These are phyloP conservation scores for Nidularia sp. DNA, from an alignment of 768 basidiomycete genomes.

Conservation along the genomic window DNA sequence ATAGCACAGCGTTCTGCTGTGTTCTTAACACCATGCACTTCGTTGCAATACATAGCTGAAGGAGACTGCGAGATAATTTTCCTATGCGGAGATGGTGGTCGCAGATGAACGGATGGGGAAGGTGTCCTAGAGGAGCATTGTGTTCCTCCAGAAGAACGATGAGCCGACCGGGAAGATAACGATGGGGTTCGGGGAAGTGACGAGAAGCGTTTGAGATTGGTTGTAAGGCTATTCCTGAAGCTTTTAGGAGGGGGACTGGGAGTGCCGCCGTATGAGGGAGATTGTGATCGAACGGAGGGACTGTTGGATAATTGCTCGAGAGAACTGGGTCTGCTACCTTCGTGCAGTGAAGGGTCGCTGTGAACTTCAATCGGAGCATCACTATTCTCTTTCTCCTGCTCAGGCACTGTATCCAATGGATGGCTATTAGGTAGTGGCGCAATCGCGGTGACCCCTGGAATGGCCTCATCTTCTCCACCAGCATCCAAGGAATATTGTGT, in stretches of 20 bases:
- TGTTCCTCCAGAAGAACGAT: constrained; percentile 26
- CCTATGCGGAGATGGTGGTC: constrained; percentile 15
- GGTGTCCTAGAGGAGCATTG: constrained; percentile 31
- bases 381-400: not conserved
- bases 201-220: constrained; percentile 43
- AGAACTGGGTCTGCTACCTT: too few relatives aligned
- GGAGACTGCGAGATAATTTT: constrained; percentile 42
- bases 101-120: constrained; percentile 24
- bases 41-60: constrained; percentile 66
- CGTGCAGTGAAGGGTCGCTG: too few relatives aligned
- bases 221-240: constrained; percentile 42
- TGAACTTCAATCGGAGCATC: not conserved
- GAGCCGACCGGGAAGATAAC: constrained; percentile 35
- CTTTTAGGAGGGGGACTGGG: constrained; percentile 50
- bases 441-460: constrained; percentile 33
- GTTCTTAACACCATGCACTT: constrained; percentile 53
- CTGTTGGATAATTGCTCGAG: too few relatives aligned
- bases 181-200: constrained; percentile 70
- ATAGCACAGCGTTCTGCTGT: constrained; percentile 64
- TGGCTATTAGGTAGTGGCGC: constrained; percentile 32
- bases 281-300: too few relatives aligned
- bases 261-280: constrained; percentile 6
- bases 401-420: constrained; percentile 7
- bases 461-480: constrained; percentile 7
- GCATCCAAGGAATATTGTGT: too few relatives aligned